These are phyloP conservation scores for Trypanosoma caninum DNA, from an alignment of 208 protist species.

Conservation along the genomic window DNA sequence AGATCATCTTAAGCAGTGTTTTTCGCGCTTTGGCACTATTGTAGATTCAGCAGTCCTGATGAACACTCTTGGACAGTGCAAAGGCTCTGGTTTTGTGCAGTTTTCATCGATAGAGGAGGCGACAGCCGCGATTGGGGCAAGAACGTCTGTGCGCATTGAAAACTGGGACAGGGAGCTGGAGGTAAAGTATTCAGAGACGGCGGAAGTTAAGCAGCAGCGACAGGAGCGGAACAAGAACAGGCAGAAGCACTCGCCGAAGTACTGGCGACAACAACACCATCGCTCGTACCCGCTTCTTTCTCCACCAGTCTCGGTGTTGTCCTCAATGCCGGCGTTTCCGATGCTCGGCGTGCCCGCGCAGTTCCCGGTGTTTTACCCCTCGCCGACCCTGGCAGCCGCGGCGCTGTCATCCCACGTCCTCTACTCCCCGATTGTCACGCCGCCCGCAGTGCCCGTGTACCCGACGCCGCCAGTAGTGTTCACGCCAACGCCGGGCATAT, in stretches of 20 bases:
- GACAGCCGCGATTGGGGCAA: conserved; percentile 50
- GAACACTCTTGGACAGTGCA: conserved; percentile 88
- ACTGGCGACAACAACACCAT: conserved; percentile 30
- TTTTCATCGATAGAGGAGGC: conserved; percentile 73
- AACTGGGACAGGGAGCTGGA: conserved; percentile 68
- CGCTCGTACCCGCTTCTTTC: conserved; percentile 29
- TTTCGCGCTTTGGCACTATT: conserved; percentile 63
- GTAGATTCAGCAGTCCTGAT: conserved; percentile 75
- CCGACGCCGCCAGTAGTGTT: conserved; percentile 15
- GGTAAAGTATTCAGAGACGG: conserved; percentile 83
- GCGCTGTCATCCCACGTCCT: conserved; percentile 24
- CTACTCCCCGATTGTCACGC: conserved; percentile 23
- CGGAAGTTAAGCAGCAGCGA: conserved; percentile 78
- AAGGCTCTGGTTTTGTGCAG: conserved; percentile 88
- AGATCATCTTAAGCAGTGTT: conserved; percentile 72
- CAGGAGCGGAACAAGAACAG: conserved; percentile 86
- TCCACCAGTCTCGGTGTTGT: conserved; percentile 32
- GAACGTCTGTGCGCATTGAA: conserved; percentile 59
- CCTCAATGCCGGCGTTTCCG: conserved; percentile 45
- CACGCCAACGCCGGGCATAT: conserved; percentile 25
- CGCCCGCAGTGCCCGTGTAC: conserved; percentile 17
- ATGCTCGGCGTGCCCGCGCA: conserved; percentile 40
- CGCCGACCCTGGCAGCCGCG: conserved; percentile 2
- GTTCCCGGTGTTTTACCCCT: conserved; percentile 56
- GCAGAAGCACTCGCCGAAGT: conserved; percentile 73